Evolutionary conservation across 2,329 filamentous ascomycete species (phyloP), one percentile per base, ranked within the genome.

Genomic region (Trematosphaeria pertusa): DNA sequence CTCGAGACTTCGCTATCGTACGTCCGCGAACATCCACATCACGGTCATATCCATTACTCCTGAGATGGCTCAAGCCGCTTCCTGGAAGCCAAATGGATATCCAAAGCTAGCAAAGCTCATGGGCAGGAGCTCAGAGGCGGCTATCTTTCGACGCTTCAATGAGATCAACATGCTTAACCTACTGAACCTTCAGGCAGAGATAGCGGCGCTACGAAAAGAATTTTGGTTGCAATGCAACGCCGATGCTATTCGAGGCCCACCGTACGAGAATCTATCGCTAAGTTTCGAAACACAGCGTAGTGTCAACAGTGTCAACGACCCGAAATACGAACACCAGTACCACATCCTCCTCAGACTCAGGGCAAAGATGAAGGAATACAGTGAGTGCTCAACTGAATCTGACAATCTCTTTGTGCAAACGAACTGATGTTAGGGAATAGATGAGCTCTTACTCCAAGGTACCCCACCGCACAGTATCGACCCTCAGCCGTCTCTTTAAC

Each of bases 71-170:
- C 24, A 28, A 12, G 24, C 24, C 7, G 24, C 8, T 28, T 28
- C 24, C 4, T 22, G 18, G 35, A 37, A 37, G n/a, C 4, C n/a
- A 10, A 37, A 14, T 3, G 39, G 39, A 5, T 42, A 42, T 19
- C 28, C 28, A 7, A 42, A 24, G 31, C 28, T 42, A 15, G 39
- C 39, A n/a, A 19, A 5, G 3, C 5, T 15, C 12, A 42, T 42
- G 28, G 39, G 12, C 4, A 10, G 5, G 10, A 6, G 8, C 26
- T n/a, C 4, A 5, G 30, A 34, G 5, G 30, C 17, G 3, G 39
- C 39, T 14, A 49, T 58, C 1, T 58, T 50, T 33, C 34, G 45
- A 22, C 31, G 40, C 26, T 58, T 50, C 37, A 28, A 51, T 14
- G 33, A 35, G 5, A 18, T 58, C 2, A 40, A 28, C 17, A 34